Base-by-base conservation (phyloP, 164 flowering plant genomes). In the Saururus chinensis region DNA sequence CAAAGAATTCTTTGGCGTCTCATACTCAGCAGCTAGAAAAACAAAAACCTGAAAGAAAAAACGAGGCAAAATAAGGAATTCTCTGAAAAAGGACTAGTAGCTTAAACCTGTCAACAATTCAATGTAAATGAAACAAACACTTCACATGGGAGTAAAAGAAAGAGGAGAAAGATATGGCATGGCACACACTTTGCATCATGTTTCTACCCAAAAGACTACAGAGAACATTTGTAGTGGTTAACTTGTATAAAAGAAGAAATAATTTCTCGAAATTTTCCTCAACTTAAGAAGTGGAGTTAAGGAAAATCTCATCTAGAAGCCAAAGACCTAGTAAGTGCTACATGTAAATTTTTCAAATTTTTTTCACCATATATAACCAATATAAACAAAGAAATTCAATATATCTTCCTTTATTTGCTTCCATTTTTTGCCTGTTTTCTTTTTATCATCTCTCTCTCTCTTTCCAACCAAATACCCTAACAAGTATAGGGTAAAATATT, bases 21-120 rank as follows among this genome's bases (percentile, higher is more conserved):
- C 87, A 76, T 91, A 91, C 72, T 91, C 97, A 23, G 95, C 97
- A 19, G 97, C 93, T 51, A 91, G 35, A 72, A 91, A 91, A 22
- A 83, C 86, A 73, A 91, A 91, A 66, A 86, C 86, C 93, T 91
- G 81, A 67, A 79, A 23, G 55, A 51, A 25, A 19, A 51, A 51
- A 48, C 41, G 56, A 64, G 17, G 35, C 40, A 63, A 40, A 51
- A 4, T 17, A 52, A 30, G 6, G 37, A 30, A 30, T 30, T 6
- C 37, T 30, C 17, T 12, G 14, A 9, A 12, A 45, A 45, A 45
- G 14, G 49, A 40, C 11, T 53, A 23, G 19, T 20, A 19, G 11
- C 12, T 5, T 53, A 10, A 19, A 53, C 25, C 25, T 14, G 40
- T n/a, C 5, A 58, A 58, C 19, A 6, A 58, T 14, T 35, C 21